These are phyloP conservation scores for Sequoiadendron giganteum DNA, from an alignment of 75 land plant species.

Conservation along the genomic window DNA sequence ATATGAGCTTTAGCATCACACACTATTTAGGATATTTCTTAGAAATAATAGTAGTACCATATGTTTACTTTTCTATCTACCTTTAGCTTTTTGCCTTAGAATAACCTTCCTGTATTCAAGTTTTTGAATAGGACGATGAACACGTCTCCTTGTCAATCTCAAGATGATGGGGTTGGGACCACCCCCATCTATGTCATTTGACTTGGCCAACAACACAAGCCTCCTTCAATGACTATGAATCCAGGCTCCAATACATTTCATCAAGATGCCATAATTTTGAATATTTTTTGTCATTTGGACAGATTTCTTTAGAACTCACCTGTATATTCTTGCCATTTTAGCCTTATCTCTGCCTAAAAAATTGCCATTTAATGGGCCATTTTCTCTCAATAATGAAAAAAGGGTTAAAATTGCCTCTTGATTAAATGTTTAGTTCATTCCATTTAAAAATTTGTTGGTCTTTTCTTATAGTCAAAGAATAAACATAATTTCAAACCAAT, in stretches of 20 bases:
- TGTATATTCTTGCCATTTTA: background rate
- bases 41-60: background rate
- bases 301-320: background rate
- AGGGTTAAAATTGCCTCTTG: background rate
- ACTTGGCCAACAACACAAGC: too few relatives aligned
- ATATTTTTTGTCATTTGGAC: background rate
- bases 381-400: background rate
- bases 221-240: too few relatives aligned
- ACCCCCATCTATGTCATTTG: background rate
- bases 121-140: background rate
- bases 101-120: too few relatives aligned
- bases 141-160: background rate
- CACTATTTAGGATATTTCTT: too few relatives aligned
- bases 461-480: too few relatives aligned
- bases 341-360: background rate
- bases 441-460: too few relatives aligned
- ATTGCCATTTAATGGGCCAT: background rate
- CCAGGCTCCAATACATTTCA: too few relatives aligned
- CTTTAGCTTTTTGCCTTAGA: too few relatives aligned
- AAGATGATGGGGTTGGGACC: background rate
- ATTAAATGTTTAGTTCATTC: too few relatives aligned
- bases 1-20: too few relatives aligned
- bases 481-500: background rate
- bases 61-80: too few relatives aligned
- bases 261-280: too few relatives aligned